Conservation (phyloP, 2,329 filamentous ascomycete genomes). For the Davidsoniella virescens region DNA sequence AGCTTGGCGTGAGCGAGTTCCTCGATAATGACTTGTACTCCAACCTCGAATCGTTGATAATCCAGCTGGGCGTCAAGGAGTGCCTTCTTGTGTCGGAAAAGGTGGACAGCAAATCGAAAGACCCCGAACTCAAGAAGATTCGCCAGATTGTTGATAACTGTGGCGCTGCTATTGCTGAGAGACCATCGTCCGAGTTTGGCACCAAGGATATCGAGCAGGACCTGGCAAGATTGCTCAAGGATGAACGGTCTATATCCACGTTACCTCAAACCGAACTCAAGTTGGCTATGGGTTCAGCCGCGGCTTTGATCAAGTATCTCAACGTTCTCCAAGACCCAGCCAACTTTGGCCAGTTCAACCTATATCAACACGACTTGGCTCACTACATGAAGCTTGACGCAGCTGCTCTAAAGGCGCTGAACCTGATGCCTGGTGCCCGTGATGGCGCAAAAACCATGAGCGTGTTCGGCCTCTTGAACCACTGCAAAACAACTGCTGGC, state of each 20-base stretch:
- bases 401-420: constrained; percentile 80
- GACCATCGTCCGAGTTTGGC: constrained; percentile 60
- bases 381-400: constrained; percentile 99
- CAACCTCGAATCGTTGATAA: constrained; percentile 90
- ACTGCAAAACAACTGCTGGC: constrained; percentile 92
- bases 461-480: constrained; percentile 80
- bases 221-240: constrained; percentile 69
- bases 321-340: constrained; percentile 76
- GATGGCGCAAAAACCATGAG: constrained; percentile 98
- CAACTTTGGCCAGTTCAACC: constrained; percentile 92
- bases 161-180: constrained; percentile 75
- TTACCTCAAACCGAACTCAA: constrained; percentile 86
- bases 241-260: constrained; percentile 60
- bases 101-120: constrained; percentile 49
- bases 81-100: constrained; percentile 76
- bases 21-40: constrained; percentile 98
- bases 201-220: constrained; percentile 93
- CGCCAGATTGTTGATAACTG: constrained; percentile 82
- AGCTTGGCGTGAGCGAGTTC: constrained; percentile 93
- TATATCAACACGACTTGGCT: constrained; percentile 91
- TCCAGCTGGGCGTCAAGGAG: constrained; percentile 90
- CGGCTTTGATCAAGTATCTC: constrained; percentile 87
- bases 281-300: constrained; percentile 86
- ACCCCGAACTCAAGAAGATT: constrained; percentile 76
- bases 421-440: constrained; percentile 88